Conservation (phyloP, 2,329 filamentous ascomycete genomes). For the Hymenoscyphus infarciens region DNA sequence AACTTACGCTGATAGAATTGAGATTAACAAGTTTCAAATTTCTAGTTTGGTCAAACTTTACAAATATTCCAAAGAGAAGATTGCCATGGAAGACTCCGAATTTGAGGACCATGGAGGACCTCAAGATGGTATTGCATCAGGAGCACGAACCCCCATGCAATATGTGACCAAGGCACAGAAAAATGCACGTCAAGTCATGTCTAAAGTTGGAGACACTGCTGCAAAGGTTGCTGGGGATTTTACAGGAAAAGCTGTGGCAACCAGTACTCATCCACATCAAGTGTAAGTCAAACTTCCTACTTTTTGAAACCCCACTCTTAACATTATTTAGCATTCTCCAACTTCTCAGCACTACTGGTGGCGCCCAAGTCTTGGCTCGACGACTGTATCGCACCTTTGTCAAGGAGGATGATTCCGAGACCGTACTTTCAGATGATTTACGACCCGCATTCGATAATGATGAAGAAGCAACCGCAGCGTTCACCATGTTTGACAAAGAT, state of each 20-base stretch:
- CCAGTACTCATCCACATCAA: slow-evolving; percentile 75
- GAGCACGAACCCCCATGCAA: slow-evolving; percentile 64
- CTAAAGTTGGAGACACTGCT: slow-evolving; percentile 79
- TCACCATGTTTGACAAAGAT: slow-evolving; percentile 92
- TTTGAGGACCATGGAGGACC: slow-evolving; percentile 48
- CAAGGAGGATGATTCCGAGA: slow-evolving; percentile 68
- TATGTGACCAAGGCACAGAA: slow-evolving; percentile 66
- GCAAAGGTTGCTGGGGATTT: slow-evolving; percentile 88
- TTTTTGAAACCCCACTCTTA: slow-evolving; percentile 15
- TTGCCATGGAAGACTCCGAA: slow-evolving; percentile 70
- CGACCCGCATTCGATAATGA: slow-evolving; percentile 73
- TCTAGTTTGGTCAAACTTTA: slow-evolving; percentile 63
- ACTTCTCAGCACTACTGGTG: slow-evolving; percentile 66
- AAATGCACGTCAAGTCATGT: slow-evolving; percentile 71
- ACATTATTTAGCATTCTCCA: slow-evolving; percentile 55
- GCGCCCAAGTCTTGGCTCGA: slow-evolving; percentile 80
- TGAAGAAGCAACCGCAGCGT: slow-evolving; percentile 86
- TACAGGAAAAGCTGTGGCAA: slow-evolving; percentile 67
- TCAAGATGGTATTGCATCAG: slow-evolving; percentile 39
- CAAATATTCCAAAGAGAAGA: slow-evolving; percentile 59
- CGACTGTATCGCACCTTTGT: slow-evolving; percentile 85
- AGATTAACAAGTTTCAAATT: slow-evolving; percentile 89
- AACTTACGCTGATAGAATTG: slow-evolving; percentile 87
- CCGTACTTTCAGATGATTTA: slow-evolving; percentile 74
- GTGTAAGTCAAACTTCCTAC: slow-evolving; percentile 44